Base-by-base conservation (phyloP, 1,284 basidiomycete genomes). In the Puccinia sorghi region DNA sequence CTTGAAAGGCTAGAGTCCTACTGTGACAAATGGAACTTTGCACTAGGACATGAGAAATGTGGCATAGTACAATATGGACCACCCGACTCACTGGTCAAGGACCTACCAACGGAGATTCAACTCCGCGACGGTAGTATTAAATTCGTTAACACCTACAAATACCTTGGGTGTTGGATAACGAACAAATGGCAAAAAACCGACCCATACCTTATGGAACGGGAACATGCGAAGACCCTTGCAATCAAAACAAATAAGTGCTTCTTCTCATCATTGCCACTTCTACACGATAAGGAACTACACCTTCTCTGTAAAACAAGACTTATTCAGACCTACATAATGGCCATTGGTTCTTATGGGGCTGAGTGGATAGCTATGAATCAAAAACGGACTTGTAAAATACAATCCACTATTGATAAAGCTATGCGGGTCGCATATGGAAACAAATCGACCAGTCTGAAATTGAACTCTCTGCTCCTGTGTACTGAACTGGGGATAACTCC, bases 41-140 rank as follows among this genome's bases (percentile, higher is more conserved):
- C 59, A 11, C n/a, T 75, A 32, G 72, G 72, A 2, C 48, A 75
- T 61, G 57, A 59, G 1, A 75, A 75, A 54, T 64, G 48, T 54
- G 59, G 48, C 0, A 39, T 66, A 15, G 61, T 75, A 4, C 12
- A 52, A 41, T 75, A 75, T 66, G 17, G 17, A 50, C 48, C 25
- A 61, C 2, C 43, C 43, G 15, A 17, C 17, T n/a, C 20, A 20
- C 27, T 6, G n/a, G 8, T n/a, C 17, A 48, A 15, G 41, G 46
- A 52, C 37, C 12, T 22, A 17, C 13, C 43, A 7, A 64, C 7
- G 3, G 48, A n/a, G n/a, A n/a, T n/a, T n/a, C n/a, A n/a, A n/a
- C n/a, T n/a, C n/a, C n/a, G n/a, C n/a, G 8, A 32, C 1, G 22
- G 1, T 43, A 43, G 13, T 7, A 43, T 43, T 43, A 13, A 43